Conservation (phyloP, 2,329 filamentous ascomycete genomes). For the Hyphodiscus sp. region DNA sequence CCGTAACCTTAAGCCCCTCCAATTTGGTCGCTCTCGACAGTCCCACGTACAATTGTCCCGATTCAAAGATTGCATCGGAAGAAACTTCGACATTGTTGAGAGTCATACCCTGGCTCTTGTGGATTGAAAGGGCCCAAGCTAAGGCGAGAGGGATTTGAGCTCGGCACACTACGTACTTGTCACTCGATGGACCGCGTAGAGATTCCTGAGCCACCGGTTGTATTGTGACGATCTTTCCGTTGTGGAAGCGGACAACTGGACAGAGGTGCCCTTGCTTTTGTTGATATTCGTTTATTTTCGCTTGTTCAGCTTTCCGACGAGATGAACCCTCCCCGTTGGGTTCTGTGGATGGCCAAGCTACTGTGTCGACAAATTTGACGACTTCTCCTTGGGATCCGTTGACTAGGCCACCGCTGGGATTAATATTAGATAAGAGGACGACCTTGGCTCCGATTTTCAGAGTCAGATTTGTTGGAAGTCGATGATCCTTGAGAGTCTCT, state of each 20-base stretch:
- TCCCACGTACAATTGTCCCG: slow-evolving; percentile 25
- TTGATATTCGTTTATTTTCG: neutral
- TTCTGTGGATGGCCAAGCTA: neutral
- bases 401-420: slow-evolving; percentile 16
- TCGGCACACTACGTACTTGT: slow-evolving; percentile 19
- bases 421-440: slow-evolving; percentile 21
- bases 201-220: slow-evolving; percentile 6
- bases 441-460: slow-evolving; percentile 26
- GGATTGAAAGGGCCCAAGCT: slow-evolving; percentile 92
- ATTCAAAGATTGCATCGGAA: slow-evolving; percentile 22
- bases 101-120: slow-evolving; percentile 94
- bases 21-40: slow-evolving; percentile 21
- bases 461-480: slow-evolving; percentile 10
- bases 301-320: neutral
- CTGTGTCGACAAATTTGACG: slow-evolving; percentile 15
- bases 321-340: neutral
- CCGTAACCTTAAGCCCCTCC: slow-evolving; percentile 23
- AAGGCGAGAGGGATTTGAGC: slow-evolving; percentile 69
- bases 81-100: slow-evolving; percentile 24
- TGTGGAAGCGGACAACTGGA: slow-evolving; percentile 19
- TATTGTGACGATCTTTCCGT: slow-evolving; percentile 11
- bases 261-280: neutral
- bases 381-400: slow-evolving; percentile 27
- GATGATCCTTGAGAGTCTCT: slow-evolving; percentile 14
- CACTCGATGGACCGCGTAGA: slow-evolving; percentile 3